A percentile compares a stretch with the other conserved stretches of the same genome.
These are phyloP conservation scores for Galerina marginata DNA, from an alignment of 768 basidiomycete species.

Conservation along the genomic window DNA sequence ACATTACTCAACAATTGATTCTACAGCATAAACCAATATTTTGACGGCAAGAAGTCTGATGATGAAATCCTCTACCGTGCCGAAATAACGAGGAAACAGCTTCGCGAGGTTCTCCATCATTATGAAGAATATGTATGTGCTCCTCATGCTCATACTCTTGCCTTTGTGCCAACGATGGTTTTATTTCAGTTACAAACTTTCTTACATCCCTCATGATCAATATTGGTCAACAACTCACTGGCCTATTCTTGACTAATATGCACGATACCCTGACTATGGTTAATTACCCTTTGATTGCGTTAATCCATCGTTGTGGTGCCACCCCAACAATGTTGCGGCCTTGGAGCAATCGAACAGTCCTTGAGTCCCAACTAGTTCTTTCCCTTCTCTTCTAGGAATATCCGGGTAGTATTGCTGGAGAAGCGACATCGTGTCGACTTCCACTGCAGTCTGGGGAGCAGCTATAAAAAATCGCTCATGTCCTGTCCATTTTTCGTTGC, in stretches of 20 bases:
- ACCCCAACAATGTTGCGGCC: slow-evolving; percentile 64
- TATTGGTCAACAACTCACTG: neutral
- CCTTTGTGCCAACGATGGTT: neutral
- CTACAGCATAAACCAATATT: slow-evolving; percentile 85
- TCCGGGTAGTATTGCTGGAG: slow-evolving; percentile 54
- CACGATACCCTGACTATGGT: neutral
- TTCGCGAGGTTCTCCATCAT: slow-evolving; percentile 81
- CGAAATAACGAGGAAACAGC: slow-evolving; percentile 81
- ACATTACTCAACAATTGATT: neutral
- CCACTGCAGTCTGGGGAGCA: slow-evolving; percentile 54
- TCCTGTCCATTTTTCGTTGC: slow-evolving; percentile 51
- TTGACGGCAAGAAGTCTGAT: slow-evolving; percentile 90
- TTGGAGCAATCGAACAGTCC: slow-evolving; percentile 71
- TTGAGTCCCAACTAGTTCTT: slow-evolving; percentile 43
- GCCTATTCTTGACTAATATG: too few relatives aligned
- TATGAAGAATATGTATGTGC: slow-evolving; percentile 86
- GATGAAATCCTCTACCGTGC: slow-evolving; percentile 94
- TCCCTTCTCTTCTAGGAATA: slow-evolving; percentile 56
- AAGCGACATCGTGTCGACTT: slow-evolving; percentile 50
- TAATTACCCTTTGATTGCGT: neutral
- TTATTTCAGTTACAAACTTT: slow-evolving; percentile 52
- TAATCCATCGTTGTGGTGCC: slow-evolving; percentile 52
- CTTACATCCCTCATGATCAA: slow-evolving; percentile 51
- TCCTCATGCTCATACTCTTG: neutral
- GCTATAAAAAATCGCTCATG: slow-evolving; percentile 75